A percentile compares a stretch with the other conserved stretches of the same genome.
These are phyloP conservation scores for Cinchona pubescens DNA, from an alignment of 257 asterid species.

Conservation along the genomic window DNA sequence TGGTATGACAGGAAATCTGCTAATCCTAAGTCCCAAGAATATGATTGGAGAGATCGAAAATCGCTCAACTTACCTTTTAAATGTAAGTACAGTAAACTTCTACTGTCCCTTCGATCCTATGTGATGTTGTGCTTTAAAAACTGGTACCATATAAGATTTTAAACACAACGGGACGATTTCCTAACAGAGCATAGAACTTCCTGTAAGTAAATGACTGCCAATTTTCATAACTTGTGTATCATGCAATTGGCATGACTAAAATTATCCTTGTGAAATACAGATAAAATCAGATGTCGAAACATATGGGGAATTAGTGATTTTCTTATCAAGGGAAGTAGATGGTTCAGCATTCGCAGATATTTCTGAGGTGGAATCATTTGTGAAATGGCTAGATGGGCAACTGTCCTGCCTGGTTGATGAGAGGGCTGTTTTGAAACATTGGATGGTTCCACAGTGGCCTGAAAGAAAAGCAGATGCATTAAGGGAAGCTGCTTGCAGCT, in stretches of 20 bases:
- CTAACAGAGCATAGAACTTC: no score
- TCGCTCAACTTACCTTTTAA: conserved; percentile 73
- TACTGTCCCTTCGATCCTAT: no score
- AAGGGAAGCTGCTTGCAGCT: conserved; percentile 88
- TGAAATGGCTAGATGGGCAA: conserved; percentile 86
- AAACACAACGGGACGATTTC: no score
- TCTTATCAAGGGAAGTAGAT: conserved; percentile 70
- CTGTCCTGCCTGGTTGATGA: conserved; percentile 82
- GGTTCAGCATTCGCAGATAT: conserved; percentile 71
- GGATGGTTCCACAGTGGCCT: conserved; percentile 80
- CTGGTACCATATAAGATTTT: no score
- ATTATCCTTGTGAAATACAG: conserved; percentile 36
- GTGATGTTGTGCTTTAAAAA: no score
- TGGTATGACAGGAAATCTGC: conserved; percentile 26
- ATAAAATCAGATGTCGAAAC: conserved; percentile 79
- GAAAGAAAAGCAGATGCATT: conserved; percentile 81
- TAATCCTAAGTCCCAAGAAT: conserved; percentile 49
- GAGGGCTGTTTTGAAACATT: conserved; percentile 87
- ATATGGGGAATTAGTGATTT: conserved; percentile 71
- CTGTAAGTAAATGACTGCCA: no score
- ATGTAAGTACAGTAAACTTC: conserved; percentile 67
- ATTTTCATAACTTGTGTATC: no score
- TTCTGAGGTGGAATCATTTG: conserved; percentile 75
- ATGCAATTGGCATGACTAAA: no score
- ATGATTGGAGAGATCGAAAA: conserved; percentile 97